These are phyloP conservation scores for Fulvia fulva DNA, from an alignment of 2,329 filamentous ascomycete species.

Conservation along the genomic window DNA sequence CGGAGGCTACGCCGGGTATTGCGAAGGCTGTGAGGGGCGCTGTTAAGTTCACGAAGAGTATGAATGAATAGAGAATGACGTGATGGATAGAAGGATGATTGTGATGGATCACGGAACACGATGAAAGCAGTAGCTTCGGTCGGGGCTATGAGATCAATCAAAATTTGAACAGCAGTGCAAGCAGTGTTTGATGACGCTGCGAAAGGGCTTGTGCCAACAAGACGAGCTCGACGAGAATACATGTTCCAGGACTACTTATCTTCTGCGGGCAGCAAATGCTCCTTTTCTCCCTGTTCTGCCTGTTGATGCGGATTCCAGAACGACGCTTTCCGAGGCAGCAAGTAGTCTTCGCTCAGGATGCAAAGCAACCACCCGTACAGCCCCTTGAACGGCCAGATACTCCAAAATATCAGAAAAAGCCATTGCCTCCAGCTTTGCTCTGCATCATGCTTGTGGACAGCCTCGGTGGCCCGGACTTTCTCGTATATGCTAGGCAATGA, in stretches of 20 bases:
- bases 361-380: slow-evolving; percentile 15
- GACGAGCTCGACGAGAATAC: background rate
- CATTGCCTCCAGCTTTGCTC: slow-evolving; percentile 33
- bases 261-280: no score
- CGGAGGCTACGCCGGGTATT: slow-evolving; percentile 2
- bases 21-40: slow-evolving; percentile 7
- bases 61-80: slow-evolving; percentile 9
- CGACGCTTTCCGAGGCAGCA: slow-evolving; percentile 15
- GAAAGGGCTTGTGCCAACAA: background rate
- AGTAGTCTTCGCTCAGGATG: slow-evolving; percentile 16
- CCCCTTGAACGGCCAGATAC: slow-evolving; percentile 19
- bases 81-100: background rate
- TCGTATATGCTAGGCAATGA: slow-evolving; percentile 65
- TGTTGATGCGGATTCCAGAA: background rate
- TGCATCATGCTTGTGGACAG: background rate
- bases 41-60: slow-evolving; percentile 8
- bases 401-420: slow-evolving; percentile 13
- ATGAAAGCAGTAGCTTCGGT: background rate
- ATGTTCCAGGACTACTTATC: no score
- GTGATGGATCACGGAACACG: background rate
- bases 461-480: slow-evolving; percentile 51
- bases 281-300: no score
- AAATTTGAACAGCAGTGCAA: background rate
- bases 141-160: background rate
- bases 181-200: background rate